Evolutionary conservation across 2,329 filamentous ascomycete genomes (phyloP).

Genomic region (Diaporthe aspalathi): DNA sequence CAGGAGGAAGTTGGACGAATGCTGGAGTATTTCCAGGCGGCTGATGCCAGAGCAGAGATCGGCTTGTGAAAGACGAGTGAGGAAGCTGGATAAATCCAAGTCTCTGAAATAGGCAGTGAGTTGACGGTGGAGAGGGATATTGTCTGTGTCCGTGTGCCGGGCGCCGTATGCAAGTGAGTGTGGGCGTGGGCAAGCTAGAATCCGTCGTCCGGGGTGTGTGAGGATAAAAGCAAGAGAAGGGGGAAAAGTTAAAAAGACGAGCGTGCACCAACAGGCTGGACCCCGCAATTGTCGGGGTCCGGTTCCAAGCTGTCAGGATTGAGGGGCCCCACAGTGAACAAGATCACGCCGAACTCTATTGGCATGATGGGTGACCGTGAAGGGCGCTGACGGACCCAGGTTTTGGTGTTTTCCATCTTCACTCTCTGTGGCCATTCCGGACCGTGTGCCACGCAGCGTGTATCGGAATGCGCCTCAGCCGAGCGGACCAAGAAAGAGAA

Average conservation of each 20-base stretch:
- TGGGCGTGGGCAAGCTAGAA: not conserved
- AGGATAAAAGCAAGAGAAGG: not conserved
- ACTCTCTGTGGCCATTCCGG: not conserved
- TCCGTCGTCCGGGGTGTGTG: conserved; percentile 4
- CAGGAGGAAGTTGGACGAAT: conserved; percentile 5
- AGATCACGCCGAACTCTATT: conserved; percentile 21
- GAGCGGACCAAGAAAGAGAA: conserved; percentile 6
- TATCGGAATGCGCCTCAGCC: conserved; percentile 20
- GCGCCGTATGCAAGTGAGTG: conserved; percentile 3
- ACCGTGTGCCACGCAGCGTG: not conserved
- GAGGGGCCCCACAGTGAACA: conserved; percentile 29
- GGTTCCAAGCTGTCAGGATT: conserved; percentile 10
- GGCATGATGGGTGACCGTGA: not conserved
- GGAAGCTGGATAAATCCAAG: not conserved
- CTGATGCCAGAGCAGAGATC: too few relatives aligned
- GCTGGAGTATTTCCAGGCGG: not conserved
- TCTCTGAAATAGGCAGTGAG: not conserved
- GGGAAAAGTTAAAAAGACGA: conserved; percentile 7
- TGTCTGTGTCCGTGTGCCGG: not conserved
- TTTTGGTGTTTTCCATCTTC: too few relatives aligned
- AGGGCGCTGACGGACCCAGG: not conserved
- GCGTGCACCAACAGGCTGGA: not conserved
- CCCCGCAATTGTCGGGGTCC: conserved; percentile 23
- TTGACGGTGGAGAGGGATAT: not conserved
- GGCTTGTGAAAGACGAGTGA: not conserved